phyloP scores from a whole-genome alignment of 1,284 basidiomycete species.

The Cryptococcus sp. region DNA sequence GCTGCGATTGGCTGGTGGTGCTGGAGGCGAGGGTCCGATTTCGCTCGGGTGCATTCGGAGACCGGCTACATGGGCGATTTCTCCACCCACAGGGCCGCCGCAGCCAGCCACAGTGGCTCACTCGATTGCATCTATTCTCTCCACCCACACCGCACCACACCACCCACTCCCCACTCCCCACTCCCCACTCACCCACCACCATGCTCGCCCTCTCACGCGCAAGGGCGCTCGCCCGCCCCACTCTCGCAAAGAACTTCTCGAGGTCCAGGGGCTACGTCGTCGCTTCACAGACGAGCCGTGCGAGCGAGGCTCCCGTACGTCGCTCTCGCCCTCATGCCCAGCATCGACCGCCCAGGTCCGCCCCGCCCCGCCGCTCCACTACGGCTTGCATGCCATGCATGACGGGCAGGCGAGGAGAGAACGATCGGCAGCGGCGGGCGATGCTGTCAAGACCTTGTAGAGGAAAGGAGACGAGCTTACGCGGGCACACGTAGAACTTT shows the following conservation, averaged over 20 bases:
- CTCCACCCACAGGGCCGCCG: no score
- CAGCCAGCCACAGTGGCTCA: no score
- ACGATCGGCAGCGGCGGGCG: background rate
- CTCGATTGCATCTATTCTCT: constrained; percentile 3
- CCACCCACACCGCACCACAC: background rate
- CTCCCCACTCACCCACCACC: background rate
- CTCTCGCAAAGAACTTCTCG: constrained; percentile 3
- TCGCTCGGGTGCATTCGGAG: background rate
- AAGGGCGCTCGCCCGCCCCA: constrained; percentile 11
- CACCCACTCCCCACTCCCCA: background rate
- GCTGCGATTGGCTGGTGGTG: background rate
- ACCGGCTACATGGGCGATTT: no score
- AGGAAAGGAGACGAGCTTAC: background rate
- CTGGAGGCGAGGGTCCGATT: background rate
- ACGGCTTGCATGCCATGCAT: no score
- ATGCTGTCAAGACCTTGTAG: background rate
- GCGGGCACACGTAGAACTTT: constrained; percentile 39
- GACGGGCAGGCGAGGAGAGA: background rate
- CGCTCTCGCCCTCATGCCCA: background rate
- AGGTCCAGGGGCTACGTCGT: constrained; percentile 34
- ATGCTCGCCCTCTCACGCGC: constrained; percentile 16
- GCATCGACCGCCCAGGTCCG: background rate
- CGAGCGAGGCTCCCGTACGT: constrained; percentile 47
- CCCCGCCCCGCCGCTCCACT: background rate
- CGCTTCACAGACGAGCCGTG: constrained; percentile 42